Evolutionary conservation across 768 basidiomycete genomes (phyloP).

Genomic region (Boletales sp.): DNA sequence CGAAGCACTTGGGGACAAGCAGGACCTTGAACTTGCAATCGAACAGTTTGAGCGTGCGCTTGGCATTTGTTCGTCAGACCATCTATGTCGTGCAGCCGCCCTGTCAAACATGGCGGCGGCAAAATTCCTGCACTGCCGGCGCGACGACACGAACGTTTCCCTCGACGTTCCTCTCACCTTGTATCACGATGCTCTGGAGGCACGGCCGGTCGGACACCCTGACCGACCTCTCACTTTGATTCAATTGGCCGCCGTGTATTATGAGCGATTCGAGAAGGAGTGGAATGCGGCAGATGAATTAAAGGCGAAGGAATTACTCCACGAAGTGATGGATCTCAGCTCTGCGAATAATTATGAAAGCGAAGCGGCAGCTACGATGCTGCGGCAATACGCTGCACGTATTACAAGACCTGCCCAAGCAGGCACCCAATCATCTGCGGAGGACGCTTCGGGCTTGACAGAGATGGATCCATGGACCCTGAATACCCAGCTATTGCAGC

Average conservation of each 20-base stretch:
- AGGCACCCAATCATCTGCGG: background rate
- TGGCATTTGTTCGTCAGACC: constrained; percentile 1
- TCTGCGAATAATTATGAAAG: background rate
- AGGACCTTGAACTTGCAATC: background rate
- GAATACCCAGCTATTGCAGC: background rate
- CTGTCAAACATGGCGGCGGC: constrained; percentile 4
- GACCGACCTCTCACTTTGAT: constrained; percentile 5
- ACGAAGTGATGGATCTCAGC: constrained; percentile 1
- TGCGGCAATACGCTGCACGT: background rate
- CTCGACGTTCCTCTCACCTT: background rate
- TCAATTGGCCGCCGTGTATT: background rate
- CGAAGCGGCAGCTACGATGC: background rate
- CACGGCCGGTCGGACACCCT: background rate
- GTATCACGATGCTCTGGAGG: background rate
- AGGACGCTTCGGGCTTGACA: background rate
- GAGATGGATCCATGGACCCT: background rate
- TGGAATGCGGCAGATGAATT: background rate
- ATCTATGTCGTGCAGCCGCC: constrained; percentile 5
- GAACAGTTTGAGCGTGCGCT: constrained; percentile 1
- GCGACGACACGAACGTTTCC: background rate
- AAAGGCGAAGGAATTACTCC: background rate
- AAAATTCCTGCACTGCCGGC: background rate
- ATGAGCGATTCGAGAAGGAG: background rate
- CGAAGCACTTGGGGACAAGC: background rate
- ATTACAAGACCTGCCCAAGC: background rate